These are phyloP conservation scores for Monosporascus sp. DNA, from an alignment of 2,329 filamentous ascomycete species.

Conservation along the genomic window DNA sequence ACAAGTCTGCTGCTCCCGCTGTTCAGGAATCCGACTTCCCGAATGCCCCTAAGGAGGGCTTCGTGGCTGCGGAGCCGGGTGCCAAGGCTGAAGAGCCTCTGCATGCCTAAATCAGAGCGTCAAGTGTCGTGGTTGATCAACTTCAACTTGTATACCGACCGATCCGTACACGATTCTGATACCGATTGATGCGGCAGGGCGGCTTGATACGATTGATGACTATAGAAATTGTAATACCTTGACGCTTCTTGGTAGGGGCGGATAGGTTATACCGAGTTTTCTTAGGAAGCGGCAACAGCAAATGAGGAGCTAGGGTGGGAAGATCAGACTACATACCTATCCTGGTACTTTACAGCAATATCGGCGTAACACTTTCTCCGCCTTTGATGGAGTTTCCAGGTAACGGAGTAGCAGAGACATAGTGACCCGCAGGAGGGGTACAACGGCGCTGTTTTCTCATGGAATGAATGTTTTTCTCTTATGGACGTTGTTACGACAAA, in stretches of 20 bases:
- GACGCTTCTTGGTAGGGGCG: slow-evolving; percentile 9
- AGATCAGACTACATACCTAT: not conserved
- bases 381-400: not conserved
- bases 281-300: slow-evolving; percentile 8
- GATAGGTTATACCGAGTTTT: slow-evolving; percentile 9
- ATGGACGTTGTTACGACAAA: not conserved
- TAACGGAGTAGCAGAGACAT: not conserved
- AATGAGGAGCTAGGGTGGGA: not conserved
- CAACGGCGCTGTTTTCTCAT: not conserved
- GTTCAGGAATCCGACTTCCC: slow-evolving; percentile 45
- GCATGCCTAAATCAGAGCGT: slow-evolving; percentile 21
- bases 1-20: slow-evolving; percentile 28
- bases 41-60: slow-evolving; percentile 30
- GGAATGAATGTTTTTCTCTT: not conserved
- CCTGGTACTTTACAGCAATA: not conserved
- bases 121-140: slow-evolving; percentile 1
- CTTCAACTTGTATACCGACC: not conserved
- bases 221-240: slow-evolving; percentile 13
- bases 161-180: slow-evolving; percentile 5
- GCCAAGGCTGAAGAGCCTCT: slow-evolving; percentile 21
- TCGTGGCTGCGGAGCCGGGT: slow-evolving; percentile 27
- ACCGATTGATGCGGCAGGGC: slow-evolving; percentile 13
- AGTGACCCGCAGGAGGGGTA: not conserved
- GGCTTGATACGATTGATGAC: slow-evolving; percentile 19
- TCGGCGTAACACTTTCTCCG: not conserved